Base-by-base conservation (phyloP, 768 basidiomycete species). In the Tulasnella sp. region DNA sequence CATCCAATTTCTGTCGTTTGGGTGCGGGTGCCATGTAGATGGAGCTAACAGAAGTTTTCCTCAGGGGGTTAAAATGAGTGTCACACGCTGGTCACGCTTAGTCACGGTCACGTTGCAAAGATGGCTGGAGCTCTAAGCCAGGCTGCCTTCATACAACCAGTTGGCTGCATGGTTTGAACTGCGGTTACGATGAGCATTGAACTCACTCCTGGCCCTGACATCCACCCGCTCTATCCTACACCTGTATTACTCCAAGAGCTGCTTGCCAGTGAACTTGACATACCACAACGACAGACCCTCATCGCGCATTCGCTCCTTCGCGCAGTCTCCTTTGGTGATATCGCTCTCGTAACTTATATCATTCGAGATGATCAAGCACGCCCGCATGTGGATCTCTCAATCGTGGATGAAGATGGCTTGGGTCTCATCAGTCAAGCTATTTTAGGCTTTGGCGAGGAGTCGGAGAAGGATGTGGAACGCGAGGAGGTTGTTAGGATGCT, bases 401-500 rank as follows among this genome's bases (percentile, higher is more conserved):
- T 75, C 49, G 74, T 76, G 57, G 91, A 93, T 65, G 89, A 92
- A 45, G 90, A 96, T 57, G 88, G 87, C 10, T 70, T 89, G 39
- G 79, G 83, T 22, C 67, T 90, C 55, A 72, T 91, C 68, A 81
- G 83, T 62, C 71, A 77, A 50, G 68, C 79, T 24, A 84, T 88
- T 58, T 77, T 86, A 56, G 86, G 85, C 9, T 89, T 89, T 61
- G 82, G 84, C 33, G 76, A 78, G 24, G 85, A 87, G 48, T 75
- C 76, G 16, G 87, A 89, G 56, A 75, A 83, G 51, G 83, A 89
- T 52, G 75, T 92, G 37, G 92, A 96, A 60, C 74, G 86, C 57
- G 91, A 95, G 65, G 90, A 95, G 64, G 86, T 83, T 58, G 82
- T 91, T 5, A 72, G 89, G 51, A 66, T 86, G 40, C 70, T 93